Conservation (phyloP, 305 asterid species). For the Fraxinus albicans region DNA sequence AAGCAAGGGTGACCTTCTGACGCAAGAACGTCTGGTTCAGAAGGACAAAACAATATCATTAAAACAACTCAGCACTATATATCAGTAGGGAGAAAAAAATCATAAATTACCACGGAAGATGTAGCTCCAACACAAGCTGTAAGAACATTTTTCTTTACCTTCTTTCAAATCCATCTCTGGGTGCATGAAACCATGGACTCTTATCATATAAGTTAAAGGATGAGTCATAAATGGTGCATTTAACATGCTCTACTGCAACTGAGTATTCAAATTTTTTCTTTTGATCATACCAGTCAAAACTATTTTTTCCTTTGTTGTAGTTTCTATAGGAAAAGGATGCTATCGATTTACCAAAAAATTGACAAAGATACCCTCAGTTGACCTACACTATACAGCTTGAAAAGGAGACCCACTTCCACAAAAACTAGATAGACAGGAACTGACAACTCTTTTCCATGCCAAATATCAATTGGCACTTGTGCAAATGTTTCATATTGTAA, state of each 20-base stretch:
- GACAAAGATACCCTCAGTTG: not conserved
- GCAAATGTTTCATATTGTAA: conserved; percentile 1
- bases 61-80: conserved; percentile 7
- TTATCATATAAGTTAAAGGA: not conserved
- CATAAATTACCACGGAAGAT: conserved; percentile 9
- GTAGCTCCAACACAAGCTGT: not conserved
- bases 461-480: not conserved
- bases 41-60: conserved; percentile 16
- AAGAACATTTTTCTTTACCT: not conserved
- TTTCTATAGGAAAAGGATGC: conserved; percentile 1
- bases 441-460: not conserved
- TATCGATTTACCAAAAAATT: not conserved
- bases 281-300: not conserved
- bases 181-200: not conserved
- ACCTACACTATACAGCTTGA: not conserved
- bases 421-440: not conserved
- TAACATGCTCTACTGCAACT: not conserved
- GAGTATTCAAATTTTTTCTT: not conserved
- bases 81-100: not conserved
- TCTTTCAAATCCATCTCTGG: conserved; percentile 2
- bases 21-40: conserved; percentile 68
- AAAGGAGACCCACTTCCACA: not conserved
- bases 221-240: not conserved
- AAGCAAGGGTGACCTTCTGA: conserved; percentile 64
- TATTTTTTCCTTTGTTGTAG: not conserved